Percentiles rank a stretch among this genome's conserved stretches.
phyloP scores from a whole-genome alignment of 140 eudicot genomes.

The Stevia rebaudiana region DNA sequence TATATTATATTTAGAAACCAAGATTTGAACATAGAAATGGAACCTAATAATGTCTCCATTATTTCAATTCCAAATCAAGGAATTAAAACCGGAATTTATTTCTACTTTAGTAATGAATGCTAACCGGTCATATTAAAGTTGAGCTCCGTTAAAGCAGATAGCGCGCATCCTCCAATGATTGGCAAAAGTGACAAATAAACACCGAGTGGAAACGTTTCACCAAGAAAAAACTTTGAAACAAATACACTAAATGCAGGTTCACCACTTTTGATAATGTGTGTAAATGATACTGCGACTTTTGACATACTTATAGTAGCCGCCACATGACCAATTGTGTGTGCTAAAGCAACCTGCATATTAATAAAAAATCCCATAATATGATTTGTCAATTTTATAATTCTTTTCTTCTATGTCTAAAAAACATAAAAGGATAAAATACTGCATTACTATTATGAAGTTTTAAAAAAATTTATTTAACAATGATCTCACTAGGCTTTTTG shows the following conservation, averaged over 20 bases:
- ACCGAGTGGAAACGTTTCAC: constrained; percentile 42
- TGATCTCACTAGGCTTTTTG: too few relatives aligned
- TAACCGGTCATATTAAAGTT: constrained; percentile 52
- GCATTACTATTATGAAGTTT: too few relatives aligned
- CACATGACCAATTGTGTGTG: constrained; percentile 57
- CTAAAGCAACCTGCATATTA: constrained; percentile 35
- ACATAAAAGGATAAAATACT: too few relatives aligned
- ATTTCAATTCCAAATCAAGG: too few relatives aligned
- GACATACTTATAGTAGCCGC: constrained; percentile 68
- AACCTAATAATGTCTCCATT: too few relatives aligned
- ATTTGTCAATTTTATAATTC: too few relatives aligned
- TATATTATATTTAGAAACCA: too few relatives aligned
- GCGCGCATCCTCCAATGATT: constrained; percentile 52
- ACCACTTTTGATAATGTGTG: constrained; percentile 46
- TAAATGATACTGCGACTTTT: constrained; percentile 54
- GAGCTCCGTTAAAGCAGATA: constrained; percentile 54
- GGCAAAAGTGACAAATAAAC: constrained; percentile 59
- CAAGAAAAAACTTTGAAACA: constrained; percentile 43
- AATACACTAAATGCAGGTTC: constrained; percentile 54
- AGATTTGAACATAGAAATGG: too few relatives aligned
- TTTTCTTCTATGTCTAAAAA: too few relatives aligned
- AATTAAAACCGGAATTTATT: too few relatives aligned
- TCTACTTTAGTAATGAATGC: not conserved
- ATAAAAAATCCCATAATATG: not conserved
- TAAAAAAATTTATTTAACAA: too few relatives aligned